Evolutionary conservation across 148 eudicot species (phyloP), one percentile per base, ranked within the genome.

Genomic region (Amaranthus hypochondriacus): DNA sequence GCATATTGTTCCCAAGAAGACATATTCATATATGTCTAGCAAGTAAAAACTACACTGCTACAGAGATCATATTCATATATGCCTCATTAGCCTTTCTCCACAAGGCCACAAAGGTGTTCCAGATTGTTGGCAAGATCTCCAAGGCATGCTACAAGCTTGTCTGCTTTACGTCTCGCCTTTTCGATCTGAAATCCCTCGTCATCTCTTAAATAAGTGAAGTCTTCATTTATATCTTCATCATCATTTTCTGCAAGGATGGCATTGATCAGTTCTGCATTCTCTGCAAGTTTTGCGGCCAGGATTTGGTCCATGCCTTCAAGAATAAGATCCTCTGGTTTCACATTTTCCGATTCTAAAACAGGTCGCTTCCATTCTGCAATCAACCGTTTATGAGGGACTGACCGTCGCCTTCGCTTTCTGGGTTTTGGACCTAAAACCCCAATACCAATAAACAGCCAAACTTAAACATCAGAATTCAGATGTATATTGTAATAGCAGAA

Each of bases 121-220:
- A 92, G 81, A 71, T 87, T 80, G 21, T 75, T 64, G 48, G 87
- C 72, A 69, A 88, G 77, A 64, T 86, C 86, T 18, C 78, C 78
- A 8, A 92, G 85, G 73, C 87, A 84, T 49, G 81, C 73, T 13
- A 88, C 81, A 55, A 92, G 87, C 83, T 89, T 81, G 21, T 92
- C 92, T 18, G 89, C 94, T 78, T 82, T 83, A 68, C 63, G 43
- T 78, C 90, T 84, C 7, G 73, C 76, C 53, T 73, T 77, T 72
- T 79, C 85, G 58, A 68, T 79, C 56, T 81, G 70, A 14, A 71
- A 43, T 58, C 81, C 60, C 52, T 85, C 87, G 0, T 59, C 82
- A 6, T 86, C 77, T 72, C 73, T 81, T 70, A 73, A 11, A 77
- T 79, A 82, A 59, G 14, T 75, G 49, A 72, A 65, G 49, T 68